Evolutionary conservation across 2,329 filamentous ascomycete species (phyloP), one percentile per base, ranked within the genome.

Genomic region (Paraphoma sp.): DNA sequence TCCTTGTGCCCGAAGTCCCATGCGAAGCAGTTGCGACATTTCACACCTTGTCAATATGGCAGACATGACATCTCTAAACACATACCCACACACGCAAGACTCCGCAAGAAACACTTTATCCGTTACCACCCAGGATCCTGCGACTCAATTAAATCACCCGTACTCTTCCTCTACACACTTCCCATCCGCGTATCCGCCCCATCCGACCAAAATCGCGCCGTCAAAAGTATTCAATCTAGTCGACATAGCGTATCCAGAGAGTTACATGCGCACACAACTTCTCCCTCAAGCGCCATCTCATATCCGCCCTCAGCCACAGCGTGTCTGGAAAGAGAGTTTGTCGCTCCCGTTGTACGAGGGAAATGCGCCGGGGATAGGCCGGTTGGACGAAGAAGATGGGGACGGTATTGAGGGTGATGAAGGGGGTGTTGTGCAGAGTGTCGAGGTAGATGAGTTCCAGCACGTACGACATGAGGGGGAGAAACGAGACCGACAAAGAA

Each of bases 241-340:
- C 36, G 50, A 65, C 45, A 61, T 56, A 2, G 8, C 28, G 11
- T 64, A 58, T 51, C 49, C 58, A 4, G 46, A 59, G 48, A 61
- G 58, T 17, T 51, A 54, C 41, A 8, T 61, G 18, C 62, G 64
- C 12, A 68, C 65, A 4, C 56, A 56, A 0, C 16, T 59, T 6
- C 41, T 48, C 2, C 44, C 45, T 3, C 53, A 59, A 1, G 62
- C 60, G 33, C 33, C 10, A 2, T 36, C 14, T 6, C 3, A 36
- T 36, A 36, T 23, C 23, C 23, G 23, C 23, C 23, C 23, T 6
- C 10, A 36, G 14, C 33, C 3, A 36, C 14, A 36, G 14, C 33
- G 33, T 23, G 23, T 5, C 3, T 36, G 33, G 33, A 36, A 36
- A 10, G 33, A 36, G 14, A 10, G 33, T 10, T 14, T 36, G 33